Evolutionary conservation across 257 asterid species (phyloP).

Genomic region (Oldenlandia corymbosa): DNA sequence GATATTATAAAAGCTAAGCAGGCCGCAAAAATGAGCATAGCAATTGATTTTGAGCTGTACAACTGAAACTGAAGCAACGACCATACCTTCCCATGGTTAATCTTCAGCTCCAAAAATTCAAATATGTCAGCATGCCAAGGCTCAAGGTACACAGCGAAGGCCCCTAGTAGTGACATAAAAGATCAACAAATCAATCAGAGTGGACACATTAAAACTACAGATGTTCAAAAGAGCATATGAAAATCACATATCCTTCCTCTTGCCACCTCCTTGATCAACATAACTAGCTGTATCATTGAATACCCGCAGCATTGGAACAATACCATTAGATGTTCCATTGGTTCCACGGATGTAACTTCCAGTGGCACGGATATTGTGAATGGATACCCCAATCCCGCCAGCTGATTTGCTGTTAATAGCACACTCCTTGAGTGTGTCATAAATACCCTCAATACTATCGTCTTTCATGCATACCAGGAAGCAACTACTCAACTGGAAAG

Average conservation of each 20-base stretch:
- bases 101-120: conserved; percentile 85
- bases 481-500: conserved; percentile 85
- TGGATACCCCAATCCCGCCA: conserved; percentile 93
- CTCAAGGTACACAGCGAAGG: conserved; percentile 96
- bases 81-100: conserved; percentile 90
- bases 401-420: conserved; percentile 98
- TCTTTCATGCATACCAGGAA: conserved; percentile 95
- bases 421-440: conserved; percentile 90
- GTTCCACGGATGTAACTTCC: conserved; percentile 99
- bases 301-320: conserved; percentile 94
- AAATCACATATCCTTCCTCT: conserved; percentile 64
- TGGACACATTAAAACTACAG: neutral
- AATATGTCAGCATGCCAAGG: conserved; percentile 96
- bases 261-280: conserved; percentile 99
- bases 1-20: neutral
- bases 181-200: conserved; percentile 10
- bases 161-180: conserved; percentile 66
- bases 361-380: conserved; percentile 90
- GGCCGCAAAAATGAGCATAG: too few relatives aligned
- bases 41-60: too few relatives aligned
- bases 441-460: conserved; percentile 95
- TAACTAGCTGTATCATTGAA: conserved; percentile 94
- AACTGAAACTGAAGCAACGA: neutral
- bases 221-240: neutral
- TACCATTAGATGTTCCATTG: conserved; percentile 91